Evolutionary conservation across 2,329 filamentous ascomycete genomes (phyloP).

Genomic region (Raffaelea ambrosiae): DNA sequence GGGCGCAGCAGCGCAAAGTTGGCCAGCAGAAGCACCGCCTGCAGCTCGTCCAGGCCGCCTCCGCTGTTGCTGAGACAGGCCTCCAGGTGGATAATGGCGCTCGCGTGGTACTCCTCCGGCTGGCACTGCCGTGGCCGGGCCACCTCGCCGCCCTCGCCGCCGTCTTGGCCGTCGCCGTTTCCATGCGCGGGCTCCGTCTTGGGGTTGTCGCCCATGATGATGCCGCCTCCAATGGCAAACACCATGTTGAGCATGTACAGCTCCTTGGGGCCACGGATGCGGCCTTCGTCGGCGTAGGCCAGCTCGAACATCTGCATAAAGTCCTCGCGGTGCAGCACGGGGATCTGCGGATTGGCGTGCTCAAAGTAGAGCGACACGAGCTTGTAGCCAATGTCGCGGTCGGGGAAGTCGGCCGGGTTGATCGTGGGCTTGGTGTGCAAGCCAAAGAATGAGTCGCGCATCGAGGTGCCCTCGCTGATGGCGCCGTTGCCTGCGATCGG

Average conservation of each 20-base stretch:
- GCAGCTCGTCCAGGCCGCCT: slow-evolving; percentile 86
- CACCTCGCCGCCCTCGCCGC: background rate
- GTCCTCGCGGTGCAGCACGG: slow-evolving; percentile 78
- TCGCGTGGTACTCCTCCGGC: slow-evolving; percentile 93
- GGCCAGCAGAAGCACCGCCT: slow-evolving; percentile 84
- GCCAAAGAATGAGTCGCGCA: slow-evolving; percentile 97
- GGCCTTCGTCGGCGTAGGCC: slow-evolving; percentile 63
- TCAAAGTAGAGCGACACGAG: slow-evolving; percentile 86
- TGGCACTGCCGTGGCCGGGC: slow-evolving; percentile 46
- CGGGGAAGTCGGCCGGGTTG: slow-evolving; percentile 75
- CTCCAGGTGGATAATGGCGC: slow-evolving; percentile 85
- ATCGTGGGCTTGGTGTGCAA: slow-evolving; percentile 85
- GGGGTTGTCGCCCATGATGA: slow-evolving; percentile 66
- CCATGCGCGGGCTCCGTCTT: slow-evolving; percentile 22
- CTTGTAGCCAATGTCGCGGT: slow-evolving; percentile 61
- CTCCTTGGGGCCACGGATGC: slow-evolving; percentile 64
- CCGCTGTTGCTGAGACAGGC: slow-evolving; percentile 75
- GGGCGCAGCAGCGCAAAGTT: slow-evolving; percentile 87
- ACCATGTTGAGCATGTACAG: slow-evolving; percentile 96
- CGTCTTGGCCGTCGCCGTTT: background rate
- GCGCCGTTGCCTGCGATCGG: slow-evolving; percentile 31
- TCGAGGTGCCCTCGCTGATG: slow-evolving; percentile 58
- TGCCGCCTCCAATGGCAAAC: slow-evolving; percentile 89
- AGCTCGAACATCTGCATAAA: slow-evolving; percentile 84
- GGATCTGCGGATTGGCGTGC: slow-evolving; percentile 92